Conservation (phyloP, 148 eudicot genomes). For the Agrostemma githago region DNA sequence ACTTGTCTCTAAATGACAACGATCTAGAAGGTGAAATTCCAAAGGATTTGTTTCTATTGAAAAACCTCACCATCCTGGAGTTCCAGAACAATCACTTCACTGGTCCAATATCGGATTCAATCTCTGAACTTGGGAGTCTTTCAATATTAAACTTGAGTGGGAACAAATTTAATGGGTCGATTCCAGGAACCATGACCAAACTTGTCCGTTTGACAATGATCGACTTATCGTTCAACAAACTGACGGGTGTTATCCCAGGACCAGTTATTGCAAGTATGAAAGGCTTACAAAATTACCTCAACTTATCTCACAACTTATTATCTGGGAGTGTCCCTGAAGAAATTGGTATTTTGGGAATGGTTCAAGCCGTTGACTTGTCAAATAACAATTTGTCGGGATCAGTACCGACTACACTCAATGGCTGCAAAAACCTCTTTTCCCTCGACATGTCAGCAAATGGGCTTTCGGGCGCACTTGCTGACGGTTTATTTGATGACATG, state of each 20-base stretch:
- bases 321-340: slow-evolving; percentile 54
- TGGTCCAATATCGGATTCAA: slow-evolving; percentile 47
- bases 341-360: slow-evolving; percentile 67
- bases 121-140: slow-evolving; percentile 58
- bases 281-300: slow-evolving; percentile 47
- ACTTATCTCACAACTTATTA: slow-evolving; percentile 60
- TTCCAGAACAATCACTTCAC: slow-evolving; percentile 46
- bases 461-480: slow-evolving; percentile 46
- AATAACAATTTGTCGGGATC: slow-evolving; percentile 64
- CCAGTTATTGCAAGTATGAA: slow-evolving; percentile 52
- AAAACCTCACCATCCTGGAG: slow-evolving; percentile 39
- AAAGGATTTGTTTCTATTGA: slow-evolving; percentile 44
- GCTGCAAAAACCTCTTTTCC: slow-evolving; percentile 57
- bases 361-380: slow-evolving; percentile 69
- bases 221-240: slow-evolving; percentile 65
- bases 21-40: slow-evolving; percentile 64
- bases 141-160: slow-evolving; percentile 58
- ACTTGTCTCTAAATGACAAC: slow-evolving; percentile 47
- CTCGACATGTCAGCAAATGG: slow-evolving; percentile 65
- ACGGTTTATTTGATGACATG: slow-evolving; percentile 28
- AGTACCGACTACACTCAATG: slow-evolving; percentile 48
- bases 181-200: slow-evolving; percentile 43
- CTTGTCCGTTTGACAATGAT: slow-evolving; percentile 40
- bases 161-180: slow-evolving; percentile 56
- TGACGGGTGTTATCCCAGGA: slow-evolving; percentile 54